A percentile compares a stretch with the other conserved stretches of the same genome.
These are phyloP conservation scores for Zygosaccharomyces bailii DNA, from an alignment of 805 yeast species.

Conservation along the genomic window DNA sequence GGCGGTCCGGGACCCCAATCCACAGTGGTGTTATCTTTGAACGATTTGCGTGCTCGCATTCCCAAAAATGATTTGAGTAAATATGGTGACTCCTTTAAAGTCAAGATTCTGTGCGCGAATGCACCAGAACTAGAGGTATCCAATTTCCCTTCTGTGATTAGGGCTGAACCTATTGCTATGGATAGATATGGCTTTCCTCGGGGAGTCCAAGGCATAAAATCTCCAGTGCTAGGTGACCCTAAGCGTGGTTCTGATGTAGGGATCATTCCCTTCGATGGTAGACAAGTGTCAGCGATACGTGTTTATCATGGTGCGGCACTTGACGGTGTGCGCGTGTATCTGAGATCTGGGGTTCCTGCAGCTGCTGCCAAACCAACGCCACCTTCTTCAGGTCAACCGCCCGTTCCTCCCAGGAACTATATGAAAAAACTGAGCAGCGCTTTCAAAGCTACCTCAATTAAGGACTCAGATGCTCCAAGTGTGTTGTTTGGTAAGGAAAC, in stretches of 20 bases:
- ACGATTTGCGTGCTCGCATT: slow-evolving; percentile 40
- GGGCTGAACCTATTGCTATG: slow-evolving; percentile 24
- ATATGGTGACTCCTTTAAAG: slow-evolving; percentile 32
- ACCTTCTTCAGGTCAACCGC: slow-evolving; percentile 34
- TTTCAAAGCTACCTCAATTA: slow-evolving; percentile 20
- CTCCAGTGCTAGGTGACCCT: slow-evolving; percentile 27
- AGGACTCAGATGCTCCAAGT: slow-evolving; percentile 15
- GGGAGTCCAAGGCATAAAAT: slow-evolving; percentile 27
- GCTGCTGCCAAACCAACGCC: slow-evolving; percentile 16
- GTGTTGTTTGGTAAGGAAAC: slow-evolving; percentile 52
- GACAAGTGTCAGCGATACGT: slow-evolving; percentile 48
- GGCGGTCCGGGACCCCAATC: slow-evolving; percentile 62
- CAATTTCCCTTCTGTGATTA: slow-evolving; percentile 40
- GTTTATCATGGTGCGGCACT: slow-evolving; percentile 73
- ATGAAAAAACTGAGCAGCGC: slow-evolving; percentile 31
- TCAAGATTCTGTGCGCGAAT: slow-evolving; percentile 58
- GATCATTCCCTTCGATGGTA: slow-evolving; percentile 28
- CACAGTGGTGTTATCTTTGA: slow-evolving; percentile 47
- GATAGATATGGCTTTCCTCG: slow-evolving; percentile 28
- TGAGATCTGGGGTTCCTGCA: slow-evolving; percentile 12
- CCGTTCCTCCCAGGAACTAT: slow-evolving; percentile 48
- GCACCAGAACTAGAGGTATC: slow-evolving; percentile 54
- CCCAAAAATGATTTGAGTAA: slow-evolving; percentile 34
- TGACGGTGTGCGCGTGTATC: slow-evolving; percentile 70
- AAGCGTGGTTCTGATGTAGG: slow-evolving; percentile 32